Conservation (phyloP, 73 alveolate species). For the Effrenium voratum region DNA sequence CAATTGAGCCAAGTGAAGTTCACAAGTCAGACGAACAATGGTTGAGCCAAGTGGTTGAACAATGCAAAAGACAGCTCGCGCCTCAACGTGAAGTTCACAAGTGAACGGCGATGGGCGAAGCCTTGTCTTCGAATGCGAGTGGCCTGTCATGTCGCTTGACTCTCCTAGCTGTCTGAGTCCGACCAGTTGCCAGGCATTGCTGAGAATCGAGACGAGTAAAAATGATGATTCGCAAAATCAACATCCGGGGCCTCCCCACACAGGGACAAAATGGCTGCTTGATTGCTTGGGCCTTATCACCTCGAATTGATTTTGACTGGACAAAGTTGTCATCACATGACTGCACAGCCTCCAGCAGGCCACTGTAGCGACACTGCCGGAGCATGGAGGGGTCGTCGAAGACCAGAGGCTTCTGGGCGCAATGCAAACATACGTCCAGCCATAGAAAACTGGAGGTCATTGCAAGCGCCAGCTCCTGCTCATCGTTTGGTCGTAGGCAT, state of each 20-base stretch:
- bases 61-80: not conserved
- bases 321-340: not conserved
- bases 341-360: slow-evolving; percentile 55
- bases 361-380: slow-evolving; percentile 93
- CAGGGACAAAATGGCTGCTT: not conserved
- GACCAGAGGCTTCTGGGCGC: slow-evolving; percentile 71
- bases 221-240: no score
- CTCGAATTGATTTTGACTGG: not conserved
- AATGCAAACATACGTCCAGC: not conserved
- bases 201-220: not conserved
- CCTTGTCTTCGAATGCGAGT: slow-evolving; percentile 91
- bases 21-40: no score
- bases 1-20: no score
- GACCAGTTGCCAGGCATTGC: not conserved
- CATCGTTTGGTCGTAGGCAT: slow-evolving; percentile 85
- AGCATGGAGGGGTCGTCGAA: slow-evolving; percentile 93
- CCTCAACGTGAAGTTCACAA: slow-evolving; percentile 50
- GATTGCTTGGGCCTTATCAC: not conserved
- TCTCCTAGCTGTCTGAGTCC: not conserved
- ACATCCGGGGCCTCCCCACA: not conserved
- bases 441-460: not conserved
- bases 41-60: not conserved
- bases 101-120: slow-evolving; percentile 67
- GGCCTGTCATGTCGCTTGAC: slow-evolving; percentile 7
- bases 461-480: slow-evolving; percentile 25